These are phyloP conservation scores for Ceratocystis smalleyi DNA, from an alignment of 2,329 filamentous ascomycete species.

Conservation along the genomic window DNA sequence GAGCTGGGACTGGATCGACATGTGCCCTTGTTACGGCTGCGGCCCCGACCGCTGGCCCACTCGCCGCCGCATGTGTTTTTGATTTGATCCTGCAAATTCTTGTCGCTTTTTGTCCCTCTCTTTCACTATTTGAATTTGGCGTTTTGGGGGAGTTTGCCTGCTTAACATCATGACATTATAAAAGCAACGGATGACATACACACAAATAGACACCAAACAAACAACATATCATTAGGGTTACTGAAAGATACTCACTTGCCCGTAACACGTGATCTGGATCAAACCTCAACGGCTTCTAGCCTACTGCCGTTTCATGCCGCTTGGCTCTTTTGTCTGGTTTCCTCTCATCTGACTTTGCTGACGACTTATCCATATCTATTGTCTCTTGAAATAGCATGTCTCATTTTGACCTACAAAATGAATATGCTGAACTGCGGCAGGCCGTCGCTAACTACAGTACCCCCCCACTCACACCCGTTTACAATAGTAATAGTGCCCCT, in stretches of 20 bases:
- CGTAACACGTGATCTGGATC: too few relatives aligned
- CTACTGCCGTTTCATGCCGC: too few relatives aligned
- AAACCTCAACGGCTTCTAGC: too few relatives aligned
- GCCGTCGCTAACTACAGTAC: background rate
- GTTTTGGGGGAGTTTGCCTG: background rate
- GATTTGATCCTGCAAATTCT: background rate
- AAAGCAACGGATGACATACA: background rate
- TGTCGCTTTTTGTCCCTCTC: background rate
- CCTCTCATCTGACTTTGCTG: background rate
- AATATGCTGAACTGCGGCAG: slow-evolving; percentile 7
- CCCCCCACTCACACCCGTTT: background rate
- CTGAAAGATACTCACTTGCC: too few relatives aligned
- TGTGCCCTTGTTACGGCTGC: too few relatives aligned
- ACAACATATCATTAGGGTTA: too few relatives aligned
- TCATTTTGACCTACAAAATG: slow-evolving; percentile 6
- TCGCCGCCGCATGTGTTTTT: background rate
- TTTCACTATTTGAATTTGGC: slow-evolving; percentile 4
- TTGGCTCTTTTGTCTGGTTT: too few relatives aligned
- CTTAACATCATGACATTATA: background rate
- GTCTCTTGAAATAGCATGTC: background rate
- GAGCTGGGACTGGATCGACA: background rate
- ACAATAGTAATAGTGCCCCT: background rate
- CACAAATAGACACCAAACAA: background rate
- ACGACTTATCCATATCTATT: background rate
- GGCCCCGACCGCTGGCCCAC: too few relatives aligned